Conservation (phyloP, 768 basidiomycete species). For the Chalciporus sphaerocephalus region DNA sequence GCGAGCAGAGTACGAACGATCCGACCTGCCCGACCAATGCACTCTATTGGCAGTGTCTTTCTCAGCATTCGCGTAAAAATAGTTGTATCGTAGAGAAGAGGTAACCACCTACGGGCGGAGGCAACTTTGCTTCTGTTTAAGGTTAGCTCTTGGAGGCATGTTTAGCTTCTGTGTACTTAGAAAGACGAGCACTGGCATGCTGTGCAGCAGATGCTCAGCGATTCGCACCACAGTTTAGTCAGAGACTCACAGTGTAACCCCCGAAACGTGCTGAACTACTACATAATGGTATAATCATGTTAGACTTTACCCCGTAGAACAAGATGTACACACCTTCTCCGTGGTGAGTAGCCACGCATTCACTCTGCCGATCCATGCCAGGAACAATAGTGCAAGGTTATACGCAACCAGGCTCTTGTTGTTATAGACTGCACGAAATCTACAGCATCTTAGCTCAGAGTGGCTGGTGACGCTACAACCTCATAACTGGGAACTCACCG, state of each 20-base stretch:
- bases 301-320: not conserved
- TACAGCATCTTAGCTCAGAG: slow-evolving; percentile 2
- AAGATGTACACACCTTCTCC: slow-evolving; percentile 42
- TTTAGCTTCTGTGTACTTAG: slow-evolving; percentile 13
- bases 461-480: not conserved
- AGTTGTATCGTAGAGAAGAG: slow-evolving; percentile 37
- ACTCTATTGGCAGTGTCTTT: slow-evolving; percentile 25
- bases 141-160: not conserved
- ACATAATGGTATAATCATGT: slow-evolving; percentile 1
- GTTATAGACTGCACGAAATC: slow-evolving; percentile 18
- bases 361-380: slow-evolving; percentile 42
- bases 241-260: slow-evolving; percentile 11
- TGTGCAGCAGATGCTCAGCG: slow-evolving; percentile 11
- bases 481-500: slow-evolving; percentile 27
- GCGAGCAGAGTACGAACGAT: slow-evolving; percentile 26
- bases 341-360: slow-evolving; percentile 53
- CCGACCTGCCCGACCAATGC: slow-evolving; percentile 12
- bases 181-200: slow-evolving; percentile 36
- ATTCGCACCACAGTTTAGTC: slow-evolving; percentile 26
- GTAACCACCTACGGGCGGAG: slow-evolving; percentile 39
- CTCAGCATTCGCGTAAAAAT: slow-evolving; percentile 33
- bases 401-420: slow-evolving; percentile 6
- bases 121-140: slow-evolving; percentile 21
- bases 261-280: slow-evolving; percentile 11
- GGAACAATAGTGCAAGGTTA: slow-evolving; percentile 29